phyloP scores from a whole-genome alignment of 2,329 filamentous ascomycete species.

The Ophiostoma pallidulum region DNA sequence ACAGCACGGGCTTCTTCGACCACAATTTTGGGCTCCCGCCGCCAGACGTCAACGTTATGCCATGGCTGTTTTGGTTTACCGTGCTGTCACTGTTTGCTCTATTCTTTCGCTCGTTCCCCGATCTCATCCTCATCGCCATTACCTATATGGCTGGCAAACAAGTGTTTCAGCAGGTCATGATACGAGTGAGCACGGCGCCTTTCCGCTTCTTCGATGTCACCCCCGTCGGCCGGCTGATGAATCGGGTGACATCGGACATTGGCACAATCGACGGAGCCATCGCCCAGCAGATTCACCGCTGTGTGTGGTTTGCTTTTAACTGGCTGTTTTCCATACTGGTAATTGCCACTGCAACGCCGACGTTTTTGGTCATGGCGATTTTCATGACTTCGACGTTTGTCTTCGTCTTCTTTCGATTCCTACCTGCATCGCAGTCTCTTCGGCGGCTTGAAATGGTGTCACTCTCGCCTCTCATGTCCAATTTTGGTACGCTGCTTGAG shows the following conservation, averaged over 20 bases:
- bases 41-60: slow-evolving; percentile 55
- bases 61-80: slow-evolving; percentile 67
- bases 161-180: slow-evolving; percentile 65
- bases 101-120: slow-evolving; percentile 49
- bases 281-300: slow-evolving; percentile 59
- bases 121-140: slow-evolving; percentile 63
- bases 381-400: slow-evolving; percentile 60
- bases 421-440: slow-evolving; percentile 75
- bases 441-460: slow-evolving; percentile 84
- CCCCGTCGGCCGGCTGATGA: slow-evolving; percentile 83
- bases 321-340: slow-evolving; percentile 66
- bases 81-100: slow-evolving; percentile 54
- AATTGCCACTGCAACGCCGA: slow-evolving; percentile 68
- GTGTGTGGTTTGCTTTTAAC: slow-evolving; percentile 60
- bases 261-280: slow-evolving; percentile 84
- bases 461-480: slow-evolving; percentile 78
- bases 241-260: slow-evolving; percentile 82
- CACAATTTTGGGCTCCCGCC: slow-evolving; percentile 45
- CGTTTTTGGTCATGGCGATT: slow-evolving; percentile 65
- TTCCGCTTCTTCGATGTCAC: slow-evolving; percentile 91
- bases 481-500: slow-evolving; percentile 80
- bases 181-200: slow-evolving; percentile 64
- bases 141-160: slow-evolving; percentile 67
- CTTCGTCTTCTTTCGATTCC: slow-evolving; percentile 63
- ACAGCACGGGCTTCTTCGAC: slow-evolving; percentile 17